Evolutionary conservation across 2,329 filamentous ascomycete genomes (phyloP).

Genomic region (Pestalotiopsis sp.): DNA sequence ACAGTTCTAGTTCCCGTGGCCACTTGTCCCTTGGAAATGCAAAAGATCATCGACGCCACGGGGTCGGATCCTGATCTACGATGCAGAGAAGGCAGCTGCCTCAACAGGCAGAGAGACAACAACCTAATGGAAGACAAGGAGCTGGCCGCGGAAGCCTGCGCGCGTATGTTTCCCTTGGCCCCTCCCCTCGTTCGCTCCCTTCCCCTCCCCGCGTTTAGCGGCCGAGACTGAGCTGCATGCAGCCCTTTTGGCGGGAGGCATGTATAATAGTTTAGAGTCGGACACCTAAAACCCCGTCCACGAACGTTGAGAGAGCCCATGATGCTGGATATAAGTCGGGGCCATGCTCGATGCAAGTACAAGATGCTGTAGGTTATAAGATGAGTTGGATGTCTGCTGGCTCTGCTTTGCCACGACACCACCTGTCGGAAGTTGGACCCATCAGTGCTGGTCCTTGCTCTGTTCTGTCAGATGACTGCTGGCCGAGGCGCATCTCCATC

Average conservation of each 20-base stretch:
- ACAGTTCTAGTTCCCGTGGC: not conserved
- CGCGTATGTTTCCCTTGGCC: not conserved
- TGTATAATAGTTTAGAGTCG: not conserved
- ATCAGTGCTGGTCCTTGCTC: not conserved
- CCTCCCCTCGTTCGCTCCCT: constrained; percentile 1
- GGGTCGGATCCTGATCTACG: not conserved
- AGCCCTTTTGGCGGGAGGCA: not conserved
- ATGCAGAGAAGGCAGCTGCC: not conserved
- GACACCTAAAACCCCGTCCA: not conserved
- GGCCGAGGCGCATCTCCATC: not conserved
- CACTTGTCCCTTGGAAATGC: not conserved
- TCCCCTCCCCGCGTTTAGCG: constrained; percentile 4
- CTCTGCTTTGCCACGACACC: not conserved
- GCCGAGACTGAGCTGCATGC: not conserved
- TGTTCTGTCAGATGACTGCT: not conserved
- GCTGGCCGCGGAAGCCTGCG: not conserved
- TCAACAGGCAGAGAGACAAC: not conserved
- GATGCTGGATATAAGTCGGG: not conserved
- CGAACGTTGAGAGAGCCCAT: not conserved
- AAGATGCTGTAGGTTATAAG: not conserved
- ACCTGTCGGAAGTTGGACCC: not conserved
- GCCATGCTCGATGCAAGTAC: not conserved
- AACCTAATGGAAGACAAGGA: not conserved
- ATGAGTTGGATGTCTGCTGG: not conserved
- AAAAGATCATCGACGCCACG: not conserved